phyloP scores from a whole-genome alignment of 495 filamentous ascomycete species.

The Neurospora terricola region DNA sequence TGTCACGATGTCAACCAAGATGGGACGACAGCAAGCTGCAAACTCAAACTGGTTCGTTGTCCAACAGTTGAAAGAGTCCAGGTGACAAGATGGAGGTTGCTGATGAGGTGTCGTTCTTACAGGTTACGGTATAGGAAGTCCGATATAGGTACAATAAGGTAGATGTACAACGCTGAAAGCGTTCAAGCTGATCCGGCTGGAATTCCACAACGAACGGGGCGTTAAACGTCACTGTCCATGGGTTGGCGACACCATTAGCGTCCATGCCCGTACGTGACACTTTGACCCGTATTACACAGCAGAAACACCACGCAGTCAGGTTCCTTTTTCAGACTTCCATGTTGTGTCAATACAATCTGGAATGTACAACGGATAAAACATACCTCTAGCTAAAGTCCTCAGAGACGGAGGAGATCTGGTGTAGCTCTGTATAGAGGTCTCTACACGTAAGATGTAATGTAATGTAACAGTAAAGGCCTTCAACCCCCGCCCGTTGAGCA shows the following conservation, averaged over 20 bases:
- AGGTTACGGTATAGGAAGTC: background rate
- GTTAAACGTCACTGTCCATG: background rate
- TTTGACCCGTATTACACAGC: background rate
- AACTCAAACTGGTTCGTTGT: background rate
- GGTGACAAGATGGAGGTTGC: background rate
- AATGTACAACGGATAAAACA: background rate
- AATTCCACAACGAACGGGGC: background rate
- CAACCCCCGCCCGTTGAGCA: background rate
- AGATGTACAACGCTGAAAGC: background rate
- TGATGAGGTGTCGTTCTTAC: background rate
- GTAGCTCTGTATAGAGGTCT: background rate
- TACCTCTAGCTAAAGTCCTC: background rate
- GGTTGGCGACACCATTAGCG: background rate
- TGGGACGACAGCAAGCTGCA: background rate
- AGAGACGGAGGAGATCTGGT: background rate
- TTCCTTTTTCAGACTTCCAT: background rate
- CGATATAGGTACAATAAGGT: background rate
- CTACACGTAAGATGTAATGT: background rate
- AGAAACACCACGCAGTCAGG: background rate
- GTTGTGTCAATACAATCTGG: background rate
- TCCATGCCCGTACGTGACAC: background rate
- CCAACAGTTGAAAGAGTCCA: background rate
- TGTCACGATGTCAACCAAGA: background rate
- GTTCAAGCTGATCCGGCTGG: too few relatives aligned
- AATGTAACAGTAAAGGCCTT: background rate